Base-by-base conservation (phyloP, 768 basidiomycete species). In the Tylopilus intermedius region DNA sequence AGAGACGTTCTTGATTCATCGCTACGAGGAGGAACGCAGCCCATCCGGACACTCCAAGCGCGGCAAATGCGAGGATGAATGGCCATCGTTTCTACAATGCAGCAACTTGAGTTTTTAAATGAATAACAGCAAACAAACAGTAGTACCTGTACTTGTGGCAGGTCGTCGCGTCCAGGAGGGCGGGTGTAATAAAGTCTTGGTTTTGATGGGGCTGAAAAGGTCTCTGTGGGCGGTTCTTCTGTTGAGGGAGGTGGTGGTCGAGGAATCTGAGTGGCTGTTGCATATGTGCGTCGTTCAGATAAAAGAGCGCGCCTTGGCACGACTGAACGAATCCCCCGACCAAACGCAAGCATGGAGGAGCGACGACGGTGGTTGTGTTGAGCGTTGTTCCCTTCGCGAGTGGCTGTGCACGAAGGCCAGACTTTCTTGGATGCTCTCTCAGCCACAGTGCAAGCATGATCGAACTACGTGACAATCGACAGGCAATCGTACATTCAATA, bases 1-100 rank as follows among this genome's bases (percentile, higher is more conserved):
- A 81, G 27, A 90, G 74, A 59, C 82, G 84, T 62, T 90, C 89
- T 64, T 87, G 81, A 71, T 90, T 91, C 51, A 81, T 83, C 9
- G 81, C 83, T 54, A 80, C 83, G 27, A 77, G 74, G 59, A 88
- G 76, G 65, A 91, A 91, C 7, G 74, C 76, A 3, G 70, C 79
- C 88, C 88, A 90, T 7, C 76, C 79, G 1, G 79, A 65, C 2
- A 85, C 67, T 14, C 86, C 88, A 6, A 80, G 52, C 0, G 72
- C 69, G 15, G 76, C 71, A 40, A 80, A 68, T 0, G 72, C 77
- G 33, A 83, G 69, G 18, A 82, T 62, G 21, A 75, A 61, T 0
- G 87, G 86, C 86, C 87, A 88, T 61, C 68, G 72, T 60, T 62
- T 63, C 70, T 74, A 53, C 18, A 37, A 27, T 21, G 45, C 45